Conservation (phyloP, 192 early-diverging fungal species). For the Coemansia umbellata region DNA sequence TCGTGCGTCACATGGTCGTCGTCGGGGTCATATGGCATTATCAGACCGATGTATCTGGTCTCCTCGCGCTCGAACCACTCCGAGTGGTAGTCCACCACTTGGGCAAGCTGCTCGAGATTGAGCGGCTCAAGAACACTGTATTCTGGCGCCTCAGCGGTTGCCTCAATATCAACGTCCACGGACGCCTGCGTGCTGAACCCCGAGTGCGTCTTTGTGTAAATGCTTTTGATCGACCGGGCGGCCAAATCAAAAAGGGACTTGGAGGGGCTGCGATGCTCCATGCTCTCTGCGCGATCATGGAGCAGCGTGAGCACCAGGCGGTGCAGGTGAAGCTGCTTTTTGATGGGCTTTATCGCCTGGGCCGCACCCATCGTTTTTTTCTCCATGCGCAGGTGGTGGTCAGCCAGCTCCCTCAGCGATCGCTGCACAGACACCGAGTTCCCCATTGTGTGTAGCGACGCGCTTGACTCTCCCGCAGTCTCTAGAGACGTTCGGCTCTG, state of each 20-base stretch:
- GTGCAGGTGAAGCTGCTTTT: slow-evolving; percentile 23
- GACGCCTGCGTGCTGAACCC: background rate
- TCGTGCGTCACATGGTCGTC: slow-evolving; percentile 15
- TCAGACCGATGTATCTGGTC: slow-evolving; percentile 15
- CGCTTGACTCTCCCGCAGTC: too few relatives aligned
- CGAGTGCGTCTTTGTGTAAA: background rate
- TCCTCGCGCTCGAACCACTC: slow-evolving; percentile 20
- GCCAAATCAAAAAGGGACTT: slow-evolving; percentile 28
- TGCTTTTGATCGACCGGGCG: slow-evolving; percentile 1
- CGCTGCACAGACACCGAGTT: background rate
- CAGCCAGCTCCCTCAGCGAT: slow-evolving; percentile 13
- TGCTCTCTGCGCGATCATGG: slow-evolving; percentile 9
- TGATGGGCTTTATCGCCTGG: slow-evolving; percentile 13
- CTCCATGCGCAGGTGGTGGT: slow-evolving; percentile 14
- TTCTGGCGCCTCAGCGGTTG: background rate
- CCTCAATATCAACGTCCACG: background rate
- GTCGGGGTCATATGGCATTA: slow-evolving; percentile 14
- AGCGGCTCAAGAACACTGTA: slow-evolving; percentile 1
- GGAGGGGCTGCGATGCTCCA: slow-evolving; percentile 22
- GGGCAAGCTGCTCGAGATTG: slow-evolving; percentile 21
- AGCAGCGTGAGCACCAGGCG: slow-evolving; percentile 12
- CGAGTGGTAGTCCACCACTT: slow-evolving; percentile 13
- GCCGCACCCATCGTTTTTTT: background rate
- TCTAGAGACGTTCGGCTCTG: too few relatives aligned
- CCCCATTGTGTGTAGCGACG: too few relatives aligned